phyloP scores from a whole-genome alignment of 768 basidiomycete genomes.

The Suillus fuscotomentosus region DNA sequence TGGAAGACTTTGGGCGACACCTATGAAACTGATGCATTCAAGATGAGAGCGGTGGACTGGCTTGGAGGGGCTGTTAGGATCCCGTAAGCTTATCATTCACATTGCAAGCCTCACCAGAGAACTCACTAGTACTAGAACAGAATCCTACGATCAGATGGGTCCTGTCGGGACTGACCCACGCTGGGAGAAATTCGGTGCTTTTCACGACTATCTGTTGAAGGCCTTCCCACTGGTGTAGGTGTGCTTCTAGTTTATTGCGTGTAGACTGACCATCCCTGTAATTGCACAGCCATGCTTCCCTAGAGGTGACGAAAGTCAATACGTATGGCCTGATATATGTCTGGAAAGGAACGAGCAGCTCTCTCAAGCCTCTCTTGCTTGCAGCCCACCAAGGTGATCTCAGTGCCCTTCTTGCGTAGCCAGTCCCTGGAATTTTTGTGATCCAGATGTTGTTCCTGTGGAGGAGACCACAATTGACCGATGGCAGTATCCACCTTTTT shows the following conservation, averaged over 20 bases:
- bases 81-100: constrained; percentile 34
- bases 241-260: not conserved
- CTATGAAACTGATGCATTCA: constrained; percentile 36
- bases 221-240: constrained; percentile 65
- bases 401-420: not conserved
- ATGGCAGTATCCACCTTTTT: constrained; percentile 65
- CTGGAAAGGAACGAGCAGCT: constrained; percentile 50
- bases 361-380: constrained; percentile 56
- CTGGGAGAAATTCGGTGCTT: constrained; percentile 52
- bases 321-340: constrained; percentile 59
- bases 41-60: constrained; percentile 33
- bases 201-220: constrained; percentile 53
- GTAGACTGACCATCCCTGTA: not conserved
- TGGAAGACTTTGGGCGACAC: constrained; percentile 31
- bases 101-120: not conserved
- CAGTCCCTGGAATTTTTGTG: not conserved
- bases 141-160: constrained; percentile 48
- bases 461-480: constrained; percentile 49
- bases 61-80: constrained; percentile 39
- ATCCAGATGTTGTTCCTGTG: constrained; percentile 67
- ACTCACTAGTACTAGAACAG: constrained; percentile 38
- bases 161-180: constrained; percentile 48
- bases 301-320: constrained; percentile 57
- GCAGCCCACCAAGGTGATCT: constrained; percentile 51
- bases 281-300: constrained; percentile 41